Evolutionary conservation across 352 stramenopile species (phyloP).

Genomic region (Chrysophaeum taylorii): DNA sequence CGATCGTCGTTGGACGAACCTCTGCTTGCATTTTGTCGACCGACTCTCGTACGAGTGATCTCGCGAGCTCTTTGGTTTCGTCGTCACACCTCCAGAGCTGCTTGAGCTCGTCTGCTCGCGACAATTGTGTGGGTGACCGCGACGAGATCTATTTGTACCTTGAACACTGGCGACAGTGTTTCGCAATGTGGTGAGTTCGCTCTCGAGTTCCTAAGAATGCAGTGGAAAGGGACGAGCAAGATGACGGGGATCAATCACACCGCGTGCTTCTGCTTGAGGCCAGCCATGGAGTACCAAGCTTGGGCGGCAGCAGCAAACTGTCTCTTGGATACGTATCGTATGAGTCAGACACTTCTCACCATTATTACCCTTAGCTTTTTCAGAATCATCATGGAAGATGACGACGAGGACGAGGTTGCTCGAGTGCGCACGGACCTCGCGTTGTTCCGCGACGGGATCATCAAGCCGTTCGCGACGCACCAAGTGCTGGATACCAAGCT

Average conservation of each 20-base stretch:
- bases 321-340: no score
- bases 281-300: no score
- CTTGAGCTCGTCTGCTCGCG: conserved; percentile 1
- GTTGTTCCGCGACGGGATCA: background rate
- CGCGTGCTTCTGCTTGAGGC: background rate
- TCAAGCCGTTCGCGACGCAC: background rate
- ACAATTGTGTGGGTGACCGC: background rate
- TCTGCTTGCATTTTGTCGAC: conserved; percentile 8
- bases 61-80: background rate
- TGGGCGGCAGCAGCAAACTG: no score
- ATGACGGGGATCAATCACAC: no score
- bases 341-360: no score
- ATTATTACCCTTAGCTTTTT: no score
- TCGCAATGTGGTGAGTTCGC: background rate
- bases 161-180: background rate
- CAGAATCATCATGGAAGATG: no score
- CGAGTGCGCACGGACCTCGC: background rate
- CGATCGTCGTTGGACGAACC: background rate
- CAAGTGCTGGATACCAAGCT: background rate
- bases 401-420: background rate
- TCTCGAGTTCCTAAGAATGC: background rate
- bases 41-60: background rate
- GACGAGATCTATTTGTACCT: background rate
- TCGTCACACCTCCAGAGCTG: conserved; percentile 1
- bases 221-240: background rate